Base-by-base conservation (phyloP, 2,329 filamentous ascomycete species). In the Zarea fungicola region DNA sequence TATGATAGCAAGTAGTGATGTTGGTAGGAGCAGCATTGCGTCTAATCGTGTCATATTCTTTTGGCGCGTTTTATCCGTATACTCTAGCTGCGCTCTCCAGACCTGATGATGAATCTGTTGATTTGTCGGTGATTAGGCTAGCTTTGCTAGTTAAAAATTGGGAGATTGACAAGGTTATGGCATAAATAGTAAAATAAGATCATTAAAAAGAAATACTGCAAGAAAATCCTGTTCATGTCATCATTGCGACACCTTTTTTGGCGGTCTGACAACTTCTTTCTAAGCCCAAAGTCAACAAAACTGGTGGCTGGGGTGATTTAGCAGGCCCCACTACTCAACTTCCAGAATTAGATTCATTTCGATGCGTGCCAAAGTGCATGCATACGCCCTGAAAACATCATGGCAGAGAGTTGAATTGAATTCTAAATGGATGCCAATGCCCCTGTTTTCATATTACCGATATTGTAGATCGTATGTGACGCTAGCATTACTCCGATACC, bases 1-100 rank as follows among this genome's bases (percentile, higher is more conserved):
- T 37, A 76, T 57, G 21, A 80, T 65, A 14, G 74, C 61, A 36
- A 78, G 65, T 35, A 77, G 59, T n/a, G 73, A 69, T 7, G 68
- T 56, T 9, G 73, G 67, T 7, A 76, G 63, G 39, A 64, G 53
- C 29, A 71, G 51, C n/a, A 74, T 52, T 9, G 55, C 50, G 5
- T 64, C 60, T 3, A 65, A 41, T 39, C 65, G 56, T 52, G 62
- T 67, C 75, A 77, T 78, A 23, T 21, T 6, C 6, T 39, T 3
- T 14, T 18, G 16, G 29, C 13, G 10, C 14, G 32, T 22, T 39
- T 11, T 25, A 14, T 39, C 7, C 13, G 36, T n/a, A 16, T 22
- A 22, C 5, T 22, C 23, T 9, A 11, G 1, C 23, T 39, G 36
- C 36, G 36, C 14, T 14, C 26, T 31, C 5, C 16, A 14, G 4